These are phyloP conservation scores for Xylaria nigripes DNA, from an alignment of 495 filamentous ascomycete species.

Conservation along the genomic window DNA sequence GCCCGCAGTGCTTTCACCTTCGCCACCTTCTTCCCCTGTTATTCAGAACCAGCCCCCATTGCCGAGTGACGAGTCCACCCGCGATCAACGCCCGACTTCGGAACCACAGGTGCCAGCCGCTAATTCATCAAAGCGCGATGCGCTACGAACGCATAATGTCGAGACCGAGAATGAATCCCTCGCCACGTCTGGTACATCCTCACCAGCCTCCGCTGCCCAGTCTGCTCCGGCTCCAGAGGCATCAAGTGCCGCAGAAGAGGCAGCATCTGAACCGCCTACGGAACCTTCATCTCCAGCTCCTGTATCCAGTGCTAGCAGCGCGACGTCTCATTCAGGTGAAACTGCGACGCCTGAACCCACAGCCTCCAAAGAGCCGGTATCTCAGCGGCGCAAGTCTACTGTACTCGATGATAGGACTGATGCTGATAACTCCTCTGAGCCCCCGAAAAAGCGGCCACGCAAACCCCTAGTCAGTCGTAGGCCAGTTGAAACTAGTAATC, in stretches of 20 bases:
- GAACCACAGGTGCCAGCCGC: neutral
- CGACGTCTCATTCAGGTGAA: constrained; percentile 9
- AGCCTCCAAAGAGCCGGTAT: constrained; percentile 19
- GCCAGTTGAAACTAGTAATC: constrained; percentile 15
- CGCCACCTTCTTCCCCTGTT: neutral
- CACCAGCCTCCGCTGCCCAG: neutral
- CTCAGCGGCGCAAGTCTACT: constrained; percentile 15
- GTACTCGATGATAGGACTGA: constrained; percentile 6
- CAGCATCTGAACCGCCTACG: constrained; percentile 5
- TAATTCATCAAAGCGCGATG: neutral
- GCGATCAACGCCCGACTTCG: neutral
- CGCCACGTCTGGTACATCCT: neutral
- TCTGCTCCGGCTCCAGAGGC: constrained; percentile 5
- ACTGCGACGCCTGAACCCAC: constrained; percentile 3
- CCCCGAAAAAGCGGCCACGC: constrained; percentile 17
- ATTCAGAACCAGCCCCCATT: neutral
- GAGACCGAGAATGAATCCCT: neutral
- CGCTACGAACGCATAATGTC: neutral
- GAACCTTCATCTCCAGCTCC: constrained; percentile 17
- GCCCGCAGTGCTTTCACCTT: neutral
- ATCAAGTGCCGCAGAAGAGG: constrained; percentile 4
- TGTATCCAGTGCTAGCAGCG: constrained; percentile 13
- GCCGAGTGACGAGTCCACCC: neutral
- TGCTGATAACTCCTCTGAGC: constrained; percentile 12
- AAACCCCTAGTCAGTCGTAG: constrained; percentile 10